Conservation (phyloP, 371 early-diverging fungal species). For the Nematocida sp. region DNA sequence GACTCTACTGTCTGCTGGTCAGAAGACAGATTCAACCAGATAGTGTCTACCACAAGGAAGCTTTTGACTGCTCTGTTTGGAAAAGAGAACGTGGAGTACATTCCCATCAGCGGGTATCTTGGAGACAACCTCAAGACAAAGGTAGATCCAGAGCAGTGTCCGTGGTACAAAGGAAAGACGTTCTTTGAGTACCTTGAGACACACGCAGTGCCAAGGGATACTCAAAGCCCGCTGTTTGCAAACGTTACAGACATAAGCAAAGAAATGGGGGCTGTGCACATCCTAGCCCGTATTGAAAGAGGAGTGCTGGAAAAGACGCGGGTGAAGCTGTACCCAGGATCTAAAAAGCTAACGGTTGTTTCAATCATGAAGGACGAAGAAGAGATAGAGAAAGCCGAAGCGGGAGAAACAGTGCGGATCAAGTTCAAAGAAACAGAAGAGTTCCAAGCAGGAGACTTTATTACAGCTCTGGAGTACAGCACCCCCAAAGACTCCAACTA, state of each 20-base stretch:
- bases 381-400: conserved; percentile 56
- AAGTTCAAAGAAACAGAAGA: conserved; percentile 61
- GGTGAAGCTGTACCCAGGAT: conserved; percentile 52
- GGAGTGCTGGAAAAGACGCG: conserved; percentile 47
- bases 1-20: conserved; percentile 56
- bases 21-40: conserved; percentile 56
- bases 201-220: conserved; percentile 41
- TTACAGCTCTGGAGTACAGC: conserved; percentile 21
- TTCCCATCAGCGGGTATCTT: conserved; percentile 63
- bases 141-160: background rate
- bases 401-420: conserved; percentile 62
- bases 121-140: conserved; percentile 57
- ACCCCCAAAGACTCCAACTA: conserved; percentile 49
- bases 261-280: conserved; percentile 41
- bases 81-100: conserved; percentile 48
- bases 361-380: conserved; percentile 60
- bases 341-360: conserved; percentile 34
- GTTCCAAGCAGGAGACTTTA: conserved; percentile 53
- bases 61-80: conserved; percentile 36
- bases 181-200: conserved; percentile 60
- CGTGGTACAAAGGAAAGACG: conserved; percentile 60
- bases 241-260: conserved; percentile 54
- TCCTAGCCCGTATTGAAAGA: conserved; percentile 53
- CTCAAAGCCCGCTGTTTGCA: conserved; percentile 12
- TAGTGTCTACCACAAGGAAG: conserved; percentile 32